Evolutionary conservation across 768 basidiomycete species (phyloP).

Genomic region (Tricholoma sp.): DNA sequence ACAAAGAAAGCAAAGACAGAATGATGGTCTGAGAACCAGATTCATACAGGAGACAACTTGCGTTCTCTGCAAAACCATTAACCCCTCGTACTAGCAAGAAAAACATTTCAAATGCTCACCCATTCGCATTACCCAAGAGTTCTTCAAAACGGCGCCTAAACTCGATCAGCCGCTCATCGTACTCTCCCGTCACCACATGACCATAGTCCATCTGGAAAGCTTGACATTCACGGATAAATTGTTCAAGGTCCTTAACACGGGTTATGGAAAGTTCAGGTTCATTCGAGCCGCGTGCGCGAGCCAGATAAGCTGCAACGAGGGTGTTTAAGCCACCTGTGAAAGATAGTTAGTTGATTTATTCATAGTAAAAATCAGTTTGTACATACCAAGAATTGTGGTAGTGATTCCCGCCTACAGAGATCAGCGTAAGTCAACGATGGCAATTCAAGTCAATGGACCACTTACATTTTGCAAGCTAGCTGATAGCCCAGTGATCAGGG

Average conservation of each 20-base stretch:
- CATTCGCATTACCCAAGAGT: constrained; percentile 37
- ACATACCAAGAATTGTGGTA: constrained; percentile 34
- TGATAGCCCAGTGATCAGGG: constrained; percentile 63
- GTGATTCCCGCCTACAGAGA: constrained; percentile 27
- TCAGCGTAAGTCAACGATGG: background rate
- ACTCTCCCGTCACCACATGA: constrained; percentile 28
- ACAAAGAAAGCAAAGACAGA: background rate
- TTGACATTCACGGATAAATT: constrained; percentile 58
- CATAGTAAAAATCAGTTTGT: background rate
- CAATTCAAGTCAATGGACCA: background rate
- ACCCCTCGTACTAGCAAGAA: background rate
- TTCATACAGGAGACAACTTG: constrained; percentile 12
- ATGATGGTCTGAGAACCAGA: background rate
- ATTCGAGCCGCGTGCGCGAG: constrained; percentile 61
- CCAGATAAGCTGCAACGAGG: constrained; percentile 66
- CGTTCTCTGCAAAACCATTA: constrained; percentile 11
- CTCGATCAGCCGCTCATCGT: constrained; percentile 29
- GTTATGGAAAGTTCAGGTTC: constrained; percentile 61
- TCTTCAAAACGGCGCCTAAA: constrained; percentile 42
- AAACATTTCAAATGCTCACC: constrained; percentile 17
- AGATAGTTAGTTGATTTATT: no score
- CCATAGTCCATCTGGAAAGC: constrained; percentile 60
- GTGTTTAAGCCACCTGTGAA: constrained; percentile 56
- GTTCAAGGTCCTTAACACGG: constrained; percentile 57
- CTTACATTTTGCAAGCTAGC: constrained; percentile 39